These are phyloP conservation scores for Metrosideros polymorpha DNA, from an alignment of 441 rosid genomes.

Conservation along the genomic window DNA sequence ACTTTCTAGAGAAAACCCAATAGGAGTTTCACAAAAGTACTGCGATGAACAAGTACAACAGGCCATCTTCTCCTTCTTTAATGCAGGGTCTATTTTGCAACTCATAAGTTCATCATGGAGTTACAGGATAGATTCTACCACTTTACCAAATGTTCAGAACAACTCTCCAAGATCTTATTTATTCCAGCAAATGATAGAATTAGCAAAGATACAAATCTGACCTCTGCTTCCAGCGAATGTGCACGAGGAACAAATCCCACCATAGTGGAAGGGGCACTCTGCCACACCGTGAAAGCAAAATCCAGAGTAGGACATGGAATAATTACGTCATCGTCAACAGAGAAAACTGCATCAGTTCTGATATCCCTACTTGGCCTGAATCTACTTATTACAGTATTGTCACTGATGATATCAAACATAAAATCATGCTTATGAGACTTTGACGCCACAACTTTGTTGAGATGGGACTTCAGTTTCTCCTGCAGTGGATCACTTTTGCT, in stretches of 20 bases:
- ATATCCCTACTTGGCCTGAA: slow-evolving; percentile 12
- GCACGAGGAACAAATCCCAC: slow-evolving; percentile 16
- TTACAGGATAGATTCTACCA: neutral
- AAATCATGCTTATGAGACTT: neutral
- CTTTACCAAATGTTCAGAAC: neutral
- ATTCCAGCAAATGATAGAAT: neutral
- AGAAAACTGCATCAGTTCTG: slow-evolving; percentile 17
- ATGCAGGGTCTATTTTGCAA: neutral
- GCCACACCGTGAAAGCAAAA: slow-evolving; percentile 18
- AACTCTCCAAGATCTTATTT: neutral
- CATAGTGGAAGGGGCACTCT: slow-evolving; percentile 7
- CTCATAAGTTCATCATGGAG: neutral
- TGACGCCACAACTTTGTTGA: neutral
- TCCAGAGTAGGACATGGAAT: slow-evolving; percentile 18
- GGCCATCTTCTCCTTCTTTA: neutral
- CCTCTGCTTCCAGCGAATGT: neutral
- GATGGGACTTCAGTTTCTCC: neutral
- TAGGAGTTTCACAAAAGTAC: neutral
- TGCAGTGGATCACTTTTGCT: neutral
- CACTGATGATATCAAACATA: neutral
- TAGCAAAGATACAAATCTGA: neutral
- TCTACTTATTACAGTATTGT: neutral
- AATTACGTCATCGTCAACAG: slow-evolving; percentile 14
- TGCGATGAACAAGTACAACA: neutral
- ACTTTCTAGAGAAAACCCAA: neutral